Conservation (phyloP, 306 rosid genomes). For the Inga leiocalycina region DNA sequence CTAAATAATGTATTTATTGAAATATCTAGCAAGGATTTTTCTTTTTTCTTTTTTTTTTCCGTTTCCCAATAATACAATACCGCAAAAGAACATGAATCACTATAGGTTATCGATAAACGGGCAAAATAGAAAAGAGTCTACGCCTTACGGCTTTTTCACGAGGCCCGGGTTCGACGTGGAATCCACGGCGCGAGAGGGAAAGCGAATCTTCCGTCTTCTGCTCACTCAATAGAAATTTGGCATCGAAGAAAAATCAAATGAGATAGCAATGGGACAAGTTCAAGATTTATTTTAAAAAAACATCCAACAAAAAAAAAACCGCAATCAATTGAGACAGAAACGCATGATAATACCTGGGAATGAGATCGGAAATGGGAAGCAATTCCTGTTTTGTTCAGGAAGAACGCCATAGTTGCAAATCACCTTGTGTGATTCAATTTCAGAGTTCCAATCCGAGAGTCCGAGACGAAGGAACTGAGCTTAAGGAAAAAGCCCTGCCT, state of each 20-base stretch:
- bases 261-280: slow-evolving; percentile 5
- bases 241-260: not conserved
- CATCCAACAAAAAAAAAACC: not conserved
- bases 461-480: not conserved
- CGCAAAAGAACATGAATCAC: not conserved
- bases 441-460: not conserved
- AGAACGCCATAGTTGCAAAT: slow-evolving; percentile 7
- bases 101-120: not conserved
- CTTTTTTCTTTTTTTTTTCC: not conserved
- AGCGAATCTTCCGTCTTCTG: slow-evolving; percentile 46
- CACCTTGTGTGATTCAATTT: not conserved
- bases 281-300: not conserved
- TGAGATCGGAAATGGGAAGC: slow-evolving; percentile 13
- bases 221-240: not conserved
- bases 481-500: not conserved
- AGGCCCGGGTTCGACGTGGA: slow-evolving; percentile 55
- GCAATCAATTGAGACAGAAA: not conserved
- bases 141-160: slow-evolving; percentile 67
- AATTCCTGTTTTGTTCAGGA: slow-evolving; percentile 6
- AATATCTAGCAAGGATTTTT: not conserved
- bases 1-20: not conserved
- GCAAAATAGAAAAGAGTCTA: not conserved
- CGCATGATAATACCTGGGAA: not conserved
- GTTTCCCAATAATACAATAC: not conserved
- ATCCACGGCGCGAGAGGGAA: slow-evolving; percentile 52